Base-by-base conservation (phyloP, 179 eudicot genomes). In the Silene noctiflora region DNA sequence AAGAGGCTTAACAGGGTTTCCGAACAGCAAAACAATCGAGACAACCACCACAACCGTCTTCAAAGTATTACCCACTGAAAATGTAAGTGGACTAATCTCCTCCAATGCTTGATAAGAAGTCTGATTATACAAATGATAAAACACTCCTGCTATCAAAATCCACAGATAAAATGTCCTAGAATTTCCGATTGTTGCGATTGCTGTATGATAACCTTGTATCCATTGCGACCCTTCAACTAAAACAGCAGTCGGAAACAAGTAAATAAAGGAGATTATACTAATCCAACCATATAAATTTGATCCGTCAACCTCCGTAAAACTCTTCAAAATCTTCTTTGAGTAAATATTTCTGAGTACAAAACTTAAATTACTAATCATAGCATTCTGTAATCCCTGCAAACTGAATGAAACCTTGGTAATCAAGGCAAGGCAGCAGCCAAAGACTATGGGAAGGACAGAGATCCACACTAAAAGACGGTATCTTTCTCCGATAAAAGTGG, bases 1-100 rank as follows among this genome's bases (percentile, higher is more conserved):
- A 77, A 92, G 73, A 42, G 96, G 97, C 81, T 86, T 80, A 60
- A 93, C 94, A 6, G 94, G 94, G 63, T 93, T 91, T 81, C 92
- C 83, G 78, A 93, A 91, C n/a, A 93, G 96, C 84, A 93, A 77
- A 6, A 91, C 85, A 71, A 88, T 88, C 1, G 96, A 81, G n/a
- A 89, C 78, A 76, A 91, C 89, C n/a, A 91, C 98, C 83, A 93
- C 96, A 70, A 89, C 91, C 81, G 94, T 91, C 89, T 93, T 93
- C 98, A 91, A 91, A 4, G 98, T 91, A 71, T 91, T 91, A 21
- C 96, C 95, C 5, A 93, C 93, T 0, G 98, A 93, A 81, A 93
- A 93, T 1, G 98, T 91, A 25, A 93, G 85, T 4, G 98, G 94
- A 63, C 92, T 91, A 68, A 93, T 93, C 46, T 91, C 93, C 68